phyloP scores from a whole-genome alignment of 805 yeast species.

The Pichia pseudocactophila region DNA sequence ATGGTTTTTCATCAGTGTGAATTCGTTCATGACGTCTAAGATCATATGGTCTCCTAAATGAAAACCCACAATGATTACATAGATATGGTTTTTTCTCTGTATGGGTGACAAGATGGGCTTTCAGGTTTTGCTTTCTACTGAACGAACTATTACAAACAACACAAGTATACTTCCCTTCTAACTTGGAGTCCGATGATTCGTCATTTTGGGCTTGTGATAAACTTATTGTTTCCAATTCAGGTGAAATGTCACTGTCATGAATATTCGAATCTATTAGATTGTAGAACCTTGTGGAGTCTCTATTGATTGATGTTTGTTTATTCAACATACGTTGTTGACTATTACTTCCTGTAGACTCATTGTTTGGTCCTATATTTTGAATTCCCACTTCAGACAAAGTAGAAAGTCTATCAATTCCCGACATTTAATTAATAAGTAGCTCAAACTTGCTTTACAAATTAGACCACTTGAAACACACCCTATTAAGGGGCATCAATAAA shows the following conservation, averaged over 20 bases:
- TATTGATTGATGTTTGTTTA: background rate
- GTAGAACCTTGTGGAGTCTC: background rate
- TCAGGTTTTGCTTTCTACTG: conserved; percentile 66
- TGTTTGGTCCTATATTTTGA: no score
- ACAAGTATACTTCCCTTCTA: conserved; percentile 39
- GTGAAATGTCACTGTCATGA: background rate
- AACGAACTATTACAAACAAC: conserved; percentile 54
- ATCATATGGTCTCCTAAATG: conserved; percentile 68
- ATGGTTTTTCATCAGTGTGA: conserved; percentile 59
- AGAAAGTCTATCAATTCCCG: no score
- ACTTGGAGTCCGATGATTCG: background rate
- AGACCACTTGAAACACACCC: no score
- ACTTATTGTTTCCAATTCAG: background rate
- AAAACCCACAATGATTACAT: conserved; percentile 51
- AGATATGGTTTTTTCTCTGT: conserved; percentile 53
- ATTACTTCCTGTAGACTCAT: no score
- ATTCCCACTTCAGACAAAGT: no score
- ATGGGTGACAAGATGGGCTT: conserved; percentile 63
- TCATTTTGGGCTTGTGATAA: background rate
- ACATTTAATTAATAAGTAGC: no score
- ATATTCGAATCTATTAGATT: background rate
- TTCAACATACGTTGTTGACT: background rate
- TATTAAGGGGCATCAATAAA: no score
- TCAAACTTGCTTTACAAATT: no score
- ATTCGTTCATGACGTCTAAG: conserved; percentile 57